Evolutionary conservation across 352 stramenopile genomes (phyloP).

Genomic region (Pythium dissimile): DNA sequence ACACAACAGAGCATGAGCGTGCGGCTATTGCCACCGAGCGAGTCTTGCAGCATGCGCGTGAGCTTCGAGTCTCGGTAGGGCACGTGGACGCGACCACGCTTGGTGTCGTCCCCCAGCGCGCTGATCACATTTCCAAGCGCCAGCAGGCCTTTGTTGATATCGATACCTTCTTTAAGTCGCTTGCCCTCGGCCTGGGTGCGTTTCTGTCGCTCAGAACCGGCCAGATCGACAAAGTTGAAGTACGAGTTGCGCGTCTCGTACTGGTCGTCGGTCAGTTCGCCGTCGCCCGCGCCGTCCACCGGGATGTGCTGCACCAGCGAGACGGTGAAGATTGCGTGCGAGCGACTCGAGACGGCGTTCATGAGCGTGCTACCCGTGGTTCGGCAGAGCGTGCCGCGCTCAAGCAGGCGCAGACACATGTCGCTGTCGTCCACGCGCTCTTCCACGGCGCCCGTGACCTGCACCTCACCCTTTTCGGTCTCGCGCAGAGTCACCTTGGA

Average conservation of each 20-base stretch:
- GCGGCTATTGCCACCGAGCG: constrained; percentile 88
- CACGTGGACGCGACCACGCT: constrained; percentile 89
- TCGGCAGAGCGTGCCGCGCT: constrained; percentile 79
- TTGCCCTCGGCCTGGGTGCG: constrained; percentile 92
- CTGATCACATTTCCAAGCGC: constrained; percentile 98
- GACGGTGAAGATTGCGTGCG: constrained; percentile 91
- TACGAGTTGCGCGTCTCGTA: constrained; percentile 81
- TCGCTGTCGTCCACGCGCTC: constrained; percentile 62
- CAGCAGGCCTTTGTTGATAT: constrained; percentile 98
- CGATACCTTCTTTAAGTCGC: constrained; percentile 94
- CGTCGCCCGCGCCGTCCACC: constrained; percentile 38
- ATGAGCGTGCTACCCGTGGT: constrained; percentile 89
- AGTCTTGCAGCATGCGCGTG: constrained; percentile 93
- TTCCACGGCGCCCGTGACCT: constrained; percentile 79
- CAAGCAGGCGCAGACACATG: constrained; percentile 77
- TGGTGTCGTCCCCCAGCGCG: constrained; percentile 90
- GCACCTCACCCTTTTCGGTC: constrained; percentile 69
- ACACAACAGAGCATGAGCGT: constrained; percentile 93
- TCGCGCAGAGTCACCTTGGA: constrained; percentile 82
- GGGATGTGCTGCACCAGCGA: constrained; percentile 79
- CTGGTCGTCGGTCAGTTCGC: constrained; percentile 46
- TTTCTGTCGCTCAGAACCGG: constrained; percentile 92
- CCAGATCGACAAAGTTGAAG: constrained; percentile 92
- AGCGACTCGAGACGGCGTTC: constrained; percentile 90
- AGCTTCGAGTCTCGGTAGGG: constrained; percentile 95